Evolutionary conservation across 192 early-diverging fungal genomes (phyloP).

Genomic region (Nowakowskiella sp.): DNA sequence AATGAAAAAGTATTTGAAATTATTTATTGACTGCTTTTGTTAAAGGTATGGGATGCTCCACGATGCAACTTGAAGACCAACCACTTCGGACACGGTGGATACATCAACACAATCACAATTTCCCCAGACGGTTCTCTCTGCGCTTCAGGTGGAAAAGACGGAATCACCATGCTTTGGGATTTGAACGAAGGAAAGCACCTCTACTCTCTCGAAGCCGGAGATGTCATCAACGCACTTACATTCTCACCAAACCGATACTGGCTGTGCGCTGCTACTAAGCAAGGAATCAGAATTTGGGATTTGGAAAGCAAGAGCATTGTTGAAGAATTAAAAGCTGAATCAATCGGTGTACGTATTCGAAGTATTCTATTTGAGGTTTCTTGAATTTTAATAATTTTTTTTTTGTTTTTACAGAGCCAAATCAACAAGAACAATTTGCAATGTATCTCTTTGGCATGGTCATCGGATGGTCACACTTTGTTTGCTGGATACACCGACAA

Average conservation of each 20-base stretch:
- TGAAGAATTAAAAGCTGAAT: slow-evolving; percentile 63
- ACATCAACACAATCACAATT: slow-evolving; percentile 97
- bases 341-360: slow-evolving; percentile 8
- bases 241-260: slow-evolving; percentile 99
- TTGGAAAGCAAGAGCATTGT: slow-evolving; percentile 96
- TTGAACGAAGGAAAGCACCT: slow-evolving; percentile 99
- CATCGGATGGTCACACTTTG: slow-evolving; percentile 93
- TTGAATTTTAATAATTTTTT: background rate
- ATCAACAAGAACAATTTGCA: slow-evolving; percentile 73
- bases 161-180: slow-evolving; percentile 99
- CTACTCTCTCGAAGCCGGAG: slow-evolving; percentile 95
- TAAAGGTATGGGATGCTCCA: slow-evolving; percentile 94
- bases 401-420: background rate
- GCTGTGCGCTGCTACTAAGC: slow-evolving; percentile 95
- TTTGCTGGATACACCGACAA: slow-evolving; percentile 97
- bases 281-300: slow-evolving; percentile 99
- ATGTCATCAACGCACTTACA: slow-evolving; percentile 91
- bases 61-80: slow-evolving; percentile 99
- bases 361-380: background rate
- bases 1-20: slow-evolving; percentile 10
- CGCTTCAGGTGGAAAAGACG: slow-evolving; percentile 99
- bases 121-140: slow-evolving; percentile 99
- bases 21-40: slow-evolving; percentile 4
- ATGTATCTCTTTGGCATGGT: slow-evolving; percentile 97
- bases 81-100: slow-evolving; percentile 97